phyloP scores from a whole-genome alignment of 1,139 yeast genomes.

The Saccharomyces hybrid region DNA sequence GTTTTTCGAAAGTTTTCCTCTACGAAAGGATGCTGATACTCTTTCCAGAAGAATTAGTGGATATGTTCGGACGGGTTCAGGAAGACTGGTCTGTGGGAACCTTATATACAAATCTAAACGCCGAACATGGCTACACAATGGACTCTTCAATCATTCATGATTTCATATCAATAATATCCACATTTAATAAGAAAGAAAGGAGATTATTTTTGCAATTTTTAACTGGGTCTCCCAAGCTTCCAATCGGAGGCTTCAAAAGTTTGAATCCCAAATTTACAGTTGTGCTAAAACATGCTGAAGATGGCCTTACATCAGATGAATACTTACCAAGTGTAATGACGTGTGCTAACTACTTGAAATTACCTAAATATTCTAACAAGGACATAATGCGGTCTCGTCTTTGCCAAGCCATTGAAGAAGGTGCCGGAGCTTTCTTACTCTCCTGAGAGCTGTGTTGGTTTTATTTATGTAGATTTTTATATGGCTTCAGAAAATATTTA shows the following conservation, averaged over 20 bases:
- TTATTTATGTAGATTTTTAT: background rate
- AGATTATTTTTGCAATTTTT: slow-evolving; percentile 76
- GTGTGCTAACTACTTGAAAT: slow-evolving; percentile 86
- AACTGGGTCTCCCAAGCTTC: slow-evolving; percentile 89
- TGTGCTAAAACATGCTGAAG: slow-evolving; percentile 73
- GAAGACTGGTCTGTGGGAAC: slow-evolving; percentile 83
- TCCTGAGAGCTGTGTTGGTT: slow-evolving; percentile 36
- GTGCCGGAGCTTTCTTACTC: slow-evolving; percentile 79
- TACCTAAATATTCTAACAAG: slow-evolving; percentile 69
- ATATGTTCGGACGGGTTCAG: slow-evolving; percentile 62
- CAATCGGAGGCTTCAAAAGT: slow-evolving; percentile 88
- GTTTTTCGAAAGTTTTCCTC: slow-evolving; percentile 82
- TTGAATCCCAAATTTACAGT: slow-evolving; percentile 80
- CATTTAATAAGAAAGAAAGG: slow-evolving; percentile 47
- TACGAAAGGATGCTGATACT: slow-evolving; percentile 63
- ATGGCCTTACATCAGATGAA: slow-evolving; percentile 60
- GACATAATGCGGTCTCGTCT: slow-evolving; percentile 53
- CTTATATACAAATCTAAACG: slow-evolving; percentile 53
- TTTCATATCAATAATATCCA: slow-evolving; percentile 52
- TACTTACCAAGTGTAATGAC: slow-evolving; percentile 97
- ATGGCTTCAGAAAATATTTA: background rate
- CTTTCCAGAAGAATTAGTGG: slow-evolving; percentile 62
- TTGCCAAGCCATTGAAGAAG: slow-evolving; percentile 70
- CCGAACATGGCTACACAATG: slow-evolving; percentile 83
- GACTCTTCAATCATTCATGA: slow-evolving; percentile 59